Percentiles rank a stretch among this genome's conserved stretches.
Evolutionary conservation across 1,284 basidiomycete genomes (phyloP).

Genomic region (Trichosporon sp.): DNA sequence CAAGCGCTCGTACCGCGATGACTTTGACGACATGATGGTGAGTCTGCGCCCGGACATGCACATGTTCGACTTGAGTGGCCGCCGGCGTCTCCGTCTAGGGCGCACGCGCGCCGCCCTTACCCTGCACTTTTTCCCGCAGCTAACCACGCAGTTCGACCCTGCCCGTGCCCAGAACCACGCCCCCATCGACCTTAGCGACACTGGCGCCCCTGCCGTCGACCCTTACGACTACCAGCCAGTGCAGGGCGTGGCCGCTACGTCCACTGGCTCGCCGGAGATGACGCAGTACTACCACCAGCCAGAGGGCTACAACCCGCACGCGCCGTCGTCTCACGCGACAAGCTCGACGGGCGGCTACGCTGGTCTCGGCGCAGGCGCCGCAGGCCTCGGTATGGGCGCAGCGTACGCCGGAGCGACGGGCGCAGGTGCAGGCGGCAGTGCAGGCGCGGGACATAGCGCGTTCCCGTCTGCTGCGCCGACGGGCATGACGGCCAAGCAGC

Average conservation of each 20-base stretch:
- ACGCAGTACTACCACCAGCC: background rate
- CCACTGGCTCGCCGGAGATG: constrained; percentile 36
- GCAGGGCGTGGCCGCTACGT: constrained; percentile 28
- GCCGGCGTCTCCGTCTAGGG: too few species aligned
- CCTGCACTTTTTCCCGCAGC: background rate
- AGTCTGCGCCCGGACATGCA: constrained; percentile 5
- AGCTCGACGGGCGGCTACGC: background rate
- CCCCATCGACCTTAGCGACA: constrained; percentile 40
- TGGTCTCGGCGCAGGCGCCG: constrained; percentile 13
- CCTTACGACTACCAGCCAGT: constrained; percentile 33
- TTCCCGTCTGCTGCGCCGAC: constrained; percentile 11
- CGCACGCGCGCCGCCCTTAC: too few species aligned
- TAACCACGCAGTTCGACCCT: constrained; percentile 39
- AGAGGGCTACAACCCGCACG: background rate
- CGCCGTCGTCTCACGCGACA: background rate
- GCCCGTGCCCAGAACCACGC: constrained; percentile 34
- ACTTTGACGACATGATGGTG: constrained; percentile 49
- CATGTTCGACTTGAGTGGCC: background rate
- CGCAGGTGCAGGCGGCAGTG: too few species aligned
- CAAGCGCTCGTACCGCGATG: constrained; percentile 36
- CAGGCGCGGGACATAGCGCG: background rate
- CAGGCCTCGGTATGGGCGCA: constrained; percentile 9
- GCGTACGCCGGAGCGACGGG: too few species aligned
- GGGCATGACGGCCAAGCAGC: constrained; percentile 38
- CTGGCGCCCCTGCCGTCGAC: constrained; percentile 31